Base-by-base conservation (phyloP, 768 basidiomycete genomes). In the Rickenella mellea region DNA sequence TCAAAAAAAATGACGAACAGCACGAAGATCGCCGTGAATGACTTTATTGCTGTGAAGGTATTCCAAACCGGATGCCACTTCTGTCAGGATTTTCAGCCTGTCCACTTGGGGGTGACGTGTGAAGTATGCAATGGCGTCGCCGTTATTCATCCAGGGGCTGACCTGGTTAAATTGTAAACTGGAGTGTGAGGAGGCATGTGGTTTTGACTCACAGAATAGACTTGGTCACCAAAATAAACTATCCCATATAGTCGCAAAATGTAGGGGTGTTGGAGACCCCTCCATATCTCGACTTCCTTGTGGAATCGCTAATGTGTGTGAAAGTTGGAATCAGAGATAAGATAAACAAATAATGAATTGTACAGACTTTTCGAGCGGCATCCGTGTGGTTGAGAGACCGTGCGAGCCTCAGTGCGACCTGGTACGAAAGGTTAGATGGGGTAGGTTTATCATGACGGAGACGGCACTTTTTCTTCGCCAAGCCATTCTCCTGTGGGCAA, bases 291-390 rank as follows among this genome's bases (percentile, higher is more conserved):
- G 2, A 70, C 64, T 48, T 71, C 67, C 37, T 60, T 55, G 50
- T 66, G 54, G 47, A 72, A 69, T 9, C 62, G 59, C 70, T 73
- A n/a, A n/a, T n/a, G n/a, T n/a, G n/a, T n/a, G n/a, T n/a, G 39
- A 5, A 35, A 31, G 44, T 7, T 12, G 22, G 7, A 37, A 29
- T 25, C n/a, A 39, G 46, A 27, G 19, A 8, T 20, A 12, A 11
- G 6, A n/a, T 11, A 22, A 22, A n/a, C 7, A 10, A 12, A 24
- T 15, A 29, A 17, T 2, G 11, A 27, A 37, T 31, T 7, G 12
- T 33, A 45, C 50, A 10, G 27, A 67, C 69, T 40, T 61, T 53
- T 38, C 64, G 63, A n/a, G 60, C 55, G 12, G 54, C 60, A 5
- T 58, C 44, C 45, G 56, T 54, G 44, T 61, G 63, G 8, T 55